phyloP scores from a whole-genome alignment of 2,329 filamentous ascomycete genomes.

The Fusarium anthophilum region DNA sequence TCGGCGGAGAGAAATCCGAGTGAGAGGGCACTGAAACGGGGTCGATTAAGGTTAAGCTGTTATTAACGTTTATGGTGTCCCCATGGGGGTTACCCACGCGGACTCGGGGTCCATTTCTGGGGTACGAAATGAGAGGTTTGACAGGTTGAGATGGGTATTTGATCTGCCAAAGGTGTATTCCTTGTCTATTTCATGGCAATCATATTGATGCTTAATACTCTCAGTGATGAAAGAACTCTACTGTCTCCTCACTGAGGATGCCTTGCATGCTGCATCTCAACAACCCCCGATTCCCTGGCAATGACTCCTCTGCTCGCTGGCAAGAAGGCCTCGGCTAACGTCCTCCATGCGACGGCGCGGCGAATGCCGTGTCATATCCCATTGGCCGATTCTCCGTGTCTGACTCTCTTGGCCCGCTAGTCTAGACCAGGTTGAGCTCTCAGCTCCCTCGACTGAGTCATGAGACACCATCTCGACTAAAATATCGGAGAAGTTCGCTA shows the following conservation, averaged over 20 bases:
- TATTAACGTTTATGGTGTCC: conserved; percentile 1
- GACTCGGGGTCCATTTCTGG: conserved; percentile 8
- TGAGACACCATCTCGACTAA: background rate
- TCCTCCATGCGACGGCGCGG: background rate
- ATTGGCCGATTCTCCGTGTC: background rate
- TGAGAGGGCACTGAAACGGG: background rate
- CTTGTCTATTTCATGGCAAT: background rate
- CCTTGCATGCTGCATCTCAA: background rate
- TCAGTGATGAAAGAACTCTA: accelerated
- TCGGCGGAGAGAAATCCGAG: conserved; percentile 4
- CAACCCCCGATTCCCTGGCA: background rate
- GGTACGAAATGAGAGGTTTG: conserved; percentile 1
- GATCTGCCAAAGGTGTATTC: background rate
- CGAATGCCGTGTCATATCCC: background rate
- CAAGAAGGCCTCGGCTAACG: conserved; percentile 11
- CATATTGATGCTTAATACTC: background rate
- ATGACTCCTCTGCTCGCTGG: background rate
- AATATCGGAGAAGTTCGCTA: background rate
- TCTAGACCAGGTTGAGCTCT: background rate
- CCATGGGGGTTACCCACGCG: conserved; percentile 10
- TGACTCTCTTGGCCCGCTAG: conserved; percentile 10
- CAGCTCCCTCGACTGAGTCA: background rate
- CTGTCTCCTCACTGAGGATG: background rate
- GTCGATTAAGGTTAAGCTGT: conserved; percentile 11
- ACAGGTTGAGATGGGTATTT: background rate